Conservation (phyloP, 2,329 filamentous ascomycete genomes). For the Aspergillus melleus region DNA sequence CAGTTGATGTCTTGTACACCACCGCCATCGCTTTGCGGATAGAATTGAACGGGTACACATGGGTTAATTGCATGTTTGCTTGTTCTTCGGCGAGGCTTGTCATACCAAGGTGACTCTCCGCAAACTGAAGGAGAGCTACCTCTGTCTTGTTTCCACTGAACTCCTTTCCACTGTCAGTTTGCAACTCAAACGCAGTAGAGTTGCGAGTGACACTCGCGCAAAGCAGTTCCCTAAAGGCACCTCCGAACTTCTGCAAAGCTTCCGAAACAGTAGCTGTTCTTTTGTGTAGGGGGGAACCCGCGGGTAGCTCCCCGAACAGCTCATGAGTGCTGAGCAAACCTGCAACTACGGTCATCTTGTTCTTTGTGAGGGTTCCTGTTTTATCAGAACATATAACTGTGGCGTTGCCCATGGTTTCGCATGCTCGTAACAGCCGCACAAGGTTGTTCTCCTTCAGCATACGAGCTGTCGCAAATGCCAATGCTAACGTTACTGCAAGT, state of each 20-base stretch:
- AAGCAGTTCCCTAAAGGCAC: conserved; percentile 28
- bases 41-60: conserved; percentile 72
- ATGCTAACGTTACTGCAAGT: conserved; percentile 57
- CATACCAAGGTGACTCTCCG: conserved; percentile 64
- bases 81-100: conserved; percentile 60
- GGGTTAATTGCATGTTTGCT: conserved; percentile 56
- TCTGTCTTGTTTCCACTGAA: conserved; percentile 52
- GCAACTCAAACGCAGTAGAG: conserved; percentile 65
- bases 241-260: background rate
- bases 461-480: conserved; percentile 59
- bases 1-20: conserved; percentile 30
- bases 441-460: conserved; percentile 62
- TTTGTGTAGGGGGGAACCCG: background rate
- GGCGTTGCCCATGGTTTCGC: conserved; percentile 62
- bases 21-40: conserved; percentile 63
- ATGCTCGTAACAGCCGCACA: conserved; percentile 56
- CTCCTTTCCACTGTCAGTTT: conserved; percentile 43
- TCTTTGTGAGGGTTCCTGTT: conserved; percentile 61
- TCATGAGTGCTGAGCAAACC: conserved; percentile 48
- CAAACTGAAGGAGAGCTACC: conserved; percentile 66
- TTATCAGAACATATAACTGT: conserved; percentile 63
- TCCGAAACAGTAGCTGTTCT: background rate
- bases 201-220: conserved; percentile 64
- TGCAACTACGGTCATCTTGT: conserved; percentile 59
- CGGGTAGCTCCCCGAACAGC: background rate